Percentiles rank a stretch among this genome's conserved stretches.
Conservation (phyloP, 2,329 filamentous ascomycete genomes). For the Phialophora tarda region DNA sequence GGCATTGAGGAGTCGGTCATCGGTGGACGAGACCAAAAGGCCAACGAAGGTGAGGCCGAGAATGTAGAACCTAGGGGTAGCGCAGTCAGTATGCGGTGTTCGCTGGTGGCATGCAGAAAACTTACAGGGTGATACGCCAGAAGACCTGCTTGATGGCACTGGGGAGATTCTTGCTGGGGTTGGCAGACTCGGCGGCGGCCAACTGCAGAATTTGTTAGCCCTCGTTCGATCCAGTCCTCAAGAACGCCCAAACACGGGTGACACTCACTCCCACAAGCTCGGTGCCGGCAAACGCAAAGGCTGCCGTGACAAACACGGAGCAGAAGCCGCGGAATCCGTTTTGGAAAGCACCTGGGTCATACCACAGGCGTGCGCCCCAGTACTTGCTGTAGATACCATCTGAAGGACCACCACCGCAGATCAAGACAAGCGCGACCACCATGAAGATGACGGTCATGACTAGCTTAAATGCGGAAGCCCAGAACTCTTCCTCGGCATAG, state of each 20-base stretch:
- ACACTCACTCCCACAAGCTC: conserved; percentile 53
- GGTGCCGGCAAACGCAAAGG: conserved; percentile 63
- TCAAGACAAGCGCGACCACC: conserved; percentile 34
- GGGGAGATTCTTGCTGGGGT: conserved; percentile 57
- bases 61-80: conserved; percentile 50
- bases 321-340: conserved; percentile 60
- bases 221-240: background rate
- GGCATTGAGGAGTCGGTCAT: conserved; percentile 49
- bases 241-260: background rate
- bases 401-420: conserved; percentile 49
- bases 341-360: conserved; percentile 43
- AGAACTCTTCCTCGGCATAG: conserved; percentile 83
- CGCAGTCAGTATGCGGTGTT: background rate
- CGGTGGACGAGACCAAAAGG: conserved; percentile 51
- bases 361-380: conserved; percentile 47
- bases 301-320: conserved; percentile 60
- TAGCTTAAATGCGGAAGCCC: conserved; percentile 80
- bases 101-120: background rate
- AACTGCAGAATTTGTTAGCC: conserved; percentile 40
- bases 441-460: conserved; percentile 45
- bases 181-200: conserved; percentile 58
- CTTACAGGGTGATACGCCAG: conserved; percentile 54
- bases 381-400: conserved; percentile 44
- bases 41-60: conserved; percentile 54
- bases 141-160: conserved; percentile 57